These are phyloP conservation scores for Podospora tetraspora DNA, from an alignment of 495 filamentous ascomycete species.

Conservation along the genomic window DNA sequence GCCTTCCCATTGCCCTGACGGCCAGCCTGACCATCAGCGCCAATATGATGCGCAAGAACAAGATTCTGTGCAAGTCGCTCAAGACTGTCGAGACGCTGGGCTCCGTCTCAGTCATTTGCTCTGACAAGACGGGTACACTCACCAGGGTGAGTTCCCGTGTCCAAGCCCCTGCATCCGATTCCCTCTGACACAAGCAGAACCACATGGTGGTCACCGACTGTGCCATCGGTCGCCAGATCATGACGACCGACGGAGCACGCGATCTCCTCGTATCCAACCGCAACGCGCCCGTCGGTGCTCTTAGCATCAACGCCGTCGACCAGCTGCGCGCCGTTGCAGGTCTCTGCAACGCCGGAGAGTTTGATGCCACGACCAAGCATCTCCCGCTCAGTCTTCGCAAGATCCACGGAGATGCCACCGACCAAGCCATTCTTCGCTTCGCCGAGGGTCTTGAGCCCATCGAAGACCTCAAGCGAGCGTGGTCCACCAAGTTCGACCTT, in stretches of 20 bases:
- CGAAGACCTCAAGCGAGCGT: constrained; percentile 43
- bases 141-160: constrained; percentile 42
- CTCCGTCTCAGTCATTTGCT: constrained; percentile 61
- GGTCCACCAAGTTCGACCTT: constrained; percentile 57
- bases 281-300: constrained; percentile 22
- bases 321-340: constrained; percentile 48
- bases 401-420: constrained; percentile 68
- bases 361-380: constrained; percentile 54
- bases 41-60: constrained; percentile 56
- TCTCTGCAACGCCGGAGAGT: constrained; percentile 66
- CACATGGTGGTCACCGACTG: constrained; percentile 58
- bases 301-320: constrained; percentile 36
- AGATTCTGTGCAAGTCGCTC: constrained; percentile 60
- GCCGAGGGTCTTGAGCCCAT: constrained; percentile 54
- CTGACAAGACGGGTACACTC: constrained; percentile 65
- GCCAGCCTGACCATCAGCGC: constrained; percentile 53
- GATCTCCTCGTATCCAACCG: constrained; percentile 31
- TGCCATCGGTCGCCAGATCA: constrained; percentile 38
- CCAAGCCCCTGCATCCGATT: not conserved
- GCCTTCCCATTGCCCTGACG: constrained; percentile 63
- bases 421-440: constrained; percentile 63
- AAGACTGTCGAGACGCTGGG: constrained; percentile 67
- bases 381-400: constrained; percentile 50
- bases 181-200: constrained; percentile 34
- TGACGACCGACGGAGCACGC: constrained; percentile 37